phyloP scores from a whole-genome alignment of 495 filamentous ascomycete genomes.

The Aspergillus biplanus region DNA sequence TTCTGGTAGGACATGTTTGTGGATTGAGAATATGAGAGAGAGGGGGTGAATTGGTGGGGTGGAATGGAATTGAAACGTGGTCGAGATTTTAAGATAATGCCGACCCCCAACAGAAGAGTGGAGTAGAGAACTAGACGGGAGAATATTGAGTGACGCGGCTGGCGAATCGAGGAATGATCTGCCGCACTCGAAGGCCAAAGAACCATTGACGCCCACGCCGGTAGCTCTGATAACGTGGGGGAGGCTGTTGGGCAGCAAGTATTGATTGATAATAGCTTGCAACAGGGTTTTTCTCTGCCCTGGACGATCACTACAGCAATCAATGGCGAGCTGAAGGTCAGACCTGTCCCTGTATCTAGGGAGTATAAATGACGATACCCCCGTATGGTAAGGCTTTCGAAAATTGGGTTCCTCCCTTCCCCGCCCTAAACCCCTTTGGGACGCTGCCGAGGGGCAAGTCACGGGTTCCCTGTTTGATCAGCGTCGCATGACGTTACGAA shows the following conservation, averaged over 20 bases:
- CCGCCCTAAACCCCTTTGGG: slow-evolving; percentile 41
- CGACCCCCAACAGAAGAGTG: slow-evolving; percentile 54
- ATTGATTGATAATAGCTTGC: background rate
- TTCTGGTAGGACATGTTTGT: slow-evolving; percentile 65
- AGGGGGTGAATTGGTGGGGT: slow-evolving; percentile 33
- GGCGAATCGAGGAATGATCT: slow-evolving; percentile 33
- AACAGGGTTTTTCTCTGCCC: background rate
- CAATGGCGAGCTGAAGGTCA: background rate
- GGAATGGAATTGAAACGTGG: slow-evolving; percentile 46
- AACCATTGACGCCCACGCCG: slow-evolving; percentile 23
- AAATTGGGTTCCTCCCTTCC: slow-evolving; percentile 14
- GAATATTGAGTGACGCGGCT: slow-evolving; percentile 34
- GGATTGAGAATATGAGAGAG: slow-evolving; percentile 33
- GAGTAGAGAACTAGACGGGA: slow-evolving; percentile 44
- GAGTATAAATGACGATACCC: background rate
- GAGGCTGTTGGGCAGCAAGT: background rate
- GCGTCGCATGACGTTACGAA: slow-evolving; percentile 26
- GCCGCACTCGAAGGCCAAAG: slow-evolving; percentile 24
- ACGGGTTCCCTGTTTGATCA: slow-evolving; percentile 25
- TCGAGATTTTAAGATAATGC: slow-evolving; percentile 48
- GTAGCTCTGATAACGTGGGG: background rate
- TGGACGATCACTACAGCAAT: background rate
- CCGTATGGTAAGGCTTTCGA: background rate
- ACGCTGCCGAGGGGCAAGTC: slow-evolving; percentile 32
- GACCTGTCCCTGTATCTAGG: background rate